Evolutionary conservation across 225 moss, liverwort and hornwort genomes (phyloP).

Genomic region (Sphagnum contortum): DNA sequence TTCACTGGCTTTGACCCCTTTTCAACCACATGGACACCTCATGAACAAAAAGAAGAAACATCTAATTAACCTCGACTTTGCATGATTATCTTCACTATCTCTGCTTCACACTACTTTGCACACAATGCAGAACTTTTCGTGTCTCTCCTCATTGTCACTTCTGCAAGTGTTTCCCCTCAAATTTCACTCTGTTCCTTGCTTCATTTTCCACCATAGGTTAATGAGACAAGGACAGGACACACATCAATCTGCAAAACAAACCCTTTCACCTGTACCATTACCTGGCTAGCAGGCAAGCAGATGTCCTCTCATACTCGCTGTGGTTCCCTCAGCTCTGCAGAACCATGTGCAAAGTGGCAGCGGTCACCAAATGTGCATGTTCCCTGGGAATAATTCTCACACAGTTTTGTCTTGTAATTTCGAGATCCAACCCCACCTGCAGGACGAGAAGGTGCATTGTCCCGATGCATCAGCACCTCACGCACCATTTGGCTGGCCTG

Average conservation of each 20-base stretch:
- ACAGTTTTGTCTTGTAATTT: slow-evolving; percentile 97
- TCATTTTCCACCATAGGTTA: slow-evolving; percentile 62
- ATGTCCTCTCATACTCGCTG: slow-evolving; percentile 28
- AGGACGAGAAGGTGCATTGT: slow-evolving; percentile 73
- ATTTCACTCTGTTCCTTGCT: slow-evolving; percentile 64
- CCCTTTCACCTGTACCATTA: slow-evolving; percentile 32
- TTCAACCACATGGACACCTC: slow-evolving; percentile 31
- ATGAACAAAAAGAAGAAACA: slow-evolving; percentile 22
- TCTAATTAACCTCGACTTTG: slow-evolving; percentile 31
- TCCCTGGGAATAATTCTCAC: slow-evolving; percentile 90
- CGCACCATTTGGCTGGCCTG: slow-evolving; percentile 98
- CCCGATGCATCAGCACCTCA: slow-evolving; percentile 92
- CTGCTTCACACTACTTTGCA: slow-evolving; percentile 29
- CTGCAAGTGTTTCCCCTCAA: slow-evolving; percentile 24
- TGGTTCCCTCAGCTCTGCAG: slow-evolving; percentile 82
- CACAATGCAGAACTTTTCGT: slow-evolving; percentile 38
- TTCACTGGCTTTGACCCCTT: slow-evolving; percentile 23
- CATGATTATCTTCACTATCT: slow-evolving; percentile 22
- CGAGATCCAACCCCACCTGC: slow-evolving; percentile 82
- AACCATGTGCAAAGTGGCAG: slow-evolving; percentile 96
- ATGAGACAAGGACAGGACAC: slow-evolving; percentile 32
- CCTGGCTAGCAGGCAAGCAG: slow-evolving; percentile 35
- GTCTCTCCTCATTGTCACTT: slow-evolving; percentile 32
- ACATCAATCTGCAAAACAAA: slow-evolving; percentile 32
- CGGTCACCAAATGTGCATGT: slow-evolving; percentile 97